Base-by-base conservation (phyloP, 768 basidiomycete genomes). In the Chalciporus sphaerocephalus region DNA sequence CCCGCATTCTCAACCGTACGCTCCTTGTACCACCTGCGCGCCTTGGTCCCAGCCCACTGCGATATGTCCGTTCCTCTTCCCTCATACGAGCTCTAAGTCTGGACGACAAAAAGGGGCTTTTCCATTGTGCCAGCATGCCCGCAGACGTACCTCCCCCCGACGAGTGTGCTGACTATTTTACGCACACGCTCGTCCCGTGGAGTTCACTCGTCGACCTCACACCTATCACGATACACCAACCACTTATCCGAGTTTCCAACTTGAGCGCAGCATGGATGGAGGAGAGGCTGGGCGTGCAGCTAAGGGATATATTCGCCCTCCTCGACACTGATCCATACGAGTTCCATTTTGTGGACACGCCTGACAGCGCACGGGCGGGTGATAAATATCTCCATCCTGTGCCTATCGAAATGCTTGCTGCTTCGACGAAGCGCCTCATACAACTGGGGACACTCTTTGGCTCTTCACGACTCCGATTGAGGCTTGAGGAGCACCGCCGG, bases 371-470 rank as follows among this genome's bases (percentile, higher is more conserved):
- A 16, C 38, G 51, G 16, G 17, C 48, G 12, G 59, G 50, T 0
- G 38, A 38, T 17, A 59, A 52, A 13, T 59, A 55, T 36, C 35
- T 27, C 2, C 30, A 25, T 3, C 7, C 32, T 1, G 28, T 58
- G 1, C 2, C 13, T 8, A 55, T 61, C 10, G 52, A 51, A 2
- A 27, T 11, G 15, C 59, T 61, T 22, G 44, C 43, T 0, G 42
- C 17, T 0, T 40, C 33, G 3, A 24, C 56, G 0, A 68, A 78
- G 46, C 77, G 73, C 8, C 74, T 91, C 21, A 57, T 92, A 13
- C 79, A 84, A 45, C 57, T 92, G 12, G 89, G 89, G 8, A 81
- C 83, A 0, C 73, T 91, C 2, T 91, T 91, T 64, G 87, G 87
- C 5, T 83, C 86, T 1, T 80, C 81, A 2, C 76, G 90, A 8